A percentile compares a stretch with the other conserved stretches of the same genome.
Conservation (phyloP, 2,329 filamentous ascomycete species). For the Talaromyces sp. region DNA sequence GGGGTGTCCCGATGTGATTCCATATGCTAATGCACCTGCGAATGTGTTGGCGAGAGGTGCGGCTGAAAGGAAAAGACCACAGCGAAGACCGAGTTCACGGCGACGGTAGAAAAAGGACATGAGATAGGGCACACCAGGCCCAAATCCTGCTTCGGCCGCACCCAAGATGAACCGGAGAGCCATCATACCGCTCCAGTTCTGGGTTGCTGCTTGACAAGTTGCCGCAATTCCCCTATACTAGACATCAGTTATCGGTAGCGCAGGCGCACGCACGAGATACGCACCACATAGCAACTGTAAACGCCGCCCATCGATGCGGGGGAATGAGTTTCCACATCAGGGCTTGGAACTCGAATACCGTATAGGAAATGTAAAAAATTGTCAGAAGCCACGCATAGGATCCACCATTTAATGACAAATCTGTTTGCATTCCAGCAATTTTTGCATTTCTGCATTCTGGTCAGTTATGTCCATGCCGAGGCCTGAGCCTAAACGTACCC, state of each 20-base stretch:
- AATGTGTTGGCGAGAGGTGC: conserved; percentile 74
- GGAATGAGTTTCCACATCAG: conserved; percentile 42
- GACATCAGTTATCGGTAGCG: background rate
- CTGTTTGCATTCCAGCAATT: conserved; percentile 49
- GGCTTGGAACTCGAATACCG: conserved; percentile 36
- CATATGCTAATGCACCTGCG: conserved; percentile 63
- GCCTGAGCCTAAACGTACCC: conserved; percentile 23
- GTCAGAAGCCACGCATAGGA: conserved; percentile 48
- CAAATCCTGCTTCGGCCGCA: conserved; percentile 42
- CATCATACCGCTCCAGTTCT: conserved; percentile 45
- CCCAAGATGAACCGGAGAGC: conserved; percentile 46
- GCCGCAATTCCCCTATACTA: conserved; percentile 42
- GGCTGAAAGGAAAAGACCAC: conserved; percentile 50
- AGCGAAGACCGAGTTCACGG: conserved; percentile 51
- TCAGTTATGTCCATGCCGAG: conserved; percentile 5
- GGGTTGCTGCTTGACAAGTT: conserved; percentile 40
- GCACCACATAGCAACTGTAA: conserved; percentile 38
- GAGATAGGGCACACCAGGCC: conserved; percentile 44
- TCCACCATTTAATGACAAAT: conserved; percentile 43
- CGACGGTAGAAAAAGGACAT: conserved; percentile 57
- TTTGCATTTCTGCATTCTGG: conserved; percentile 43
- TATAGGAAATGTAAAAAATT: conserved; percentile 50
- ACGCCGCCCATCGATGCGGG: conserved; percentile 39
- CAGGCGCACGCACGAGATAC: conserved; percentile 10
- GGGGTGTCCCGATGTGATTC: conserved; percentile 56